Conservation (phyloP, 2,329 filamentous ascomycete genomes). For the Curvularia hawaiiensis region DNA sequence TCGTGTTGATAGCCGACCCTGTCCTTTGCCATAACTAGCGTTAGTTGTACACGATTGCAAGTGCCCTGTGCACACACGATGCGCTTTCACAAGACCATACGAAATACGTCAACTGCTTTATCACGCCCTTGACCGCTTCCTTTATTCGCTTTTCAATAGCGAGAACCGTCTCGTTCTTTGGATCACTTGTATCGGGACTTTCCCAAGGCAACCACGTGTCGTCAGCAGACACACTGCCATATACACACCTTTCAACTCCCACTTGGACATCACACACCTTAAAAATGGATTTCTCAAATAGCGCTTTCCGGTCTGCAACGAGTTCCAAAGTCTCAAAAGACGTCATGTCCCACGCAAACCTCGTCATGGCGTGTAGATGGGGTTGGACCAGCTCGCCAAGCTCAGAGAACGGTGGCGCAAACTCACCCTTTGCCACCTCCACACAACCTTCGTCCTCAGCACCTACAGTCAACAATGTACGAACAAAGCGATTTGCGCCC, state of each 20-base stretch:
- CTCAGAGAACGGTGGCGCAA: constrained; percentile 14
- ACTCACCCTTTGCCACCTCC: constrained; percentile 10
- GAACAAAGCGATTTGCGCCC: constrained; percentile 38
- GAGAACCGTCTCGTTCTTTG: constrained; percentile 8
- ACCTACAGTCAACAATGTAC: constrained; percentile 27
- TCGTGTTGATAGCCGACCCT: constrained; percentile 2
- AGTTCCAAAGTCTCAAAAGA: constrained; percentile 35
- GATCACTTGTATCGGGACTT: background rate
- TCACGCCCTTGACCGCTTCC: constrained; percentile 13
- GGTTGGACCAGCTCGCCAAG: constrained; percentile 40
- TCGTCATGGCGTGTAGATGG: constrained; percentile 43
- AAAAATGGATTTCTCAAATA: constrained; percentile 42
- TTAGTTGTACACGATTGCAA: constrained; percentile 21
- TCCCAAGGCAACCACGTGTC: constrained; percentile 32
- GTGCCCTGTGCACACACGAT: constrained; percentile 34
- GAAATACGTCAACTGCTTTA: constrained; percentile 21
- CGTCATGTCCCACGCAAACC: constrained; percentile 40
- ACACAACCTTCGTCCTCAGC: constrained; percentile 13
- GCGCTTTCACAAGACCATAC: constrained; percentile 25
- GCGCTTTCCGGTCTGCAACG: constrained; percentile 27
- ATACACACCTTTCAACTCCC: constrained; percentile 3
- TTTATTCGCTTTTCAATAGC: constrained; percentile 3
- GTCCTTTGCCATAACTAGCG: constrained; percentile 24
- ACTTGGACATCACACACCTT: background rate
- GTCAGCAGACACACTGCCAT: constrained; percentile 31